Base-by-base conservation (phyloP, 441 rosid species). In the Croton setiger region DNA sequence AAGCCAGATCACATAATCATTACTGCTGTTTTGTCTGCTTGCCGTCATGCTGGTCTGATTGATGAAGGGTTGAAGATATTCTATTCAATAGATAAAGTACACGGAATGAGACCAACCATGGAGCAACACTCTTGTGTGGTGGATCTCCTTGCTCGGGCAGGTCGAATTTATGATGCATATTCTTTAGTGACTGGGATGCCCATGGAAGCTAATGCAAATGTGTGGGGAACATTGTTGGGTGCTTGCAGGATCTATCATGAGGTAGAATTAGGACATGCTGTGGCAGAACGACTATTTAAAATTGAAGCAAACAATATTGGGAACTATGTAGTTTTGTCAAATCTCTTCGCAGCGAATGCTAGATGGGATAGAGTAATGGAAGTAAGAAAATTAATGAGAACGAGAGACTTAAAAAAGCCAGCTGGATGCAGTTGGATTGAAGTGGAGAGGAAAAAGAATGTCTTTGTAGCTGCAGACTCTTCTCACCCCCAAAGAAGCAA, bases 361-460 rank as follows among this genome's bases (percentile, higher is more conserved):
- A 82, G 86, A 75, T 90, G 96, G 98, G 93, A 85, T 66, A 75
- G 70, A 51, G 98, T 92, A 52, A 61, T 83, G 85, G 87, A 88
- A 82, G 70, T 83, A 79, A 88, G 98, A 79, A 90, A 85, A 68
- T 62, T 78, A 74, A 90, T 88, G 90, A 90, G 76, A 76, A 77
- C 57, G 12, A 86, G 82, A 78, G 88, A 83, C 76, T 75, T 90
- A 76, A 85, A 77, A 81, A 92, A 90, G 81, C 86, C 87, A 58
- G 88, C 92, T 14, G 98, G 93, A 68, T 88, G 95, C 80, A 92
- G 98, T 81, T 90, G 98, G 98, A 85, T 92, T 72, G 98, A 92
- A 76, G 81, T 85, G 75, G 90, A 82, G 66, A 84, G 79, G 74
- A 66, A 67, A 75, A 84, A 75, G 76, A 85, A 73, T 74, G 80